Conservation (phyloP, 192 early-diverging fungal species). For the Dissophora globulifera region DNA sequence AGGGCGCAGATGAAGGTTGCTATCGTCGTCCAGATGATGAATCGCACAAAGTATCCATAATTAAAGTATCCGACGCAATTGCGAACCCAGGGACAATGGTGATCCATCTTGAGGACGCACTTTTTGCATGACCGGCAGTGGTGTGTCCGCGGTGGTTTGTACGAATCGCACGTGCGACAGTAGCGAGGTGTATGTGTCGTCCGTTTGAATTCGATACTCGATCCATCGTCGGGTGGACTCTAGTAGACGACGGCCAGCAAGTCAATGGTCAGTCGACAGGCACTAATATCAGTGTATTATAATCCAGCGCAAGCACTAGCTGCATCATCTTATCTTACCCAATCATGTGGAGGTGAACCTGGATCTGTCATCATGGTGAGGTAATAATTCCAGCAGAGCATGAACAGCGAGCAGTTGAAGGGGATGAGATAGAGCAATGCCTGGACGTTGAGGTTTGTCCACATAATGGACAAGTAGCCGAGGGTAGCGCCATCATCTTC, state of each 20-base stretch:
- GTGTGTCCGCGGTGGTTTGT: slow-evolving; percentile 84
- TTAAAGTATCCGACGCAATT: slow-evolving; percentile 86
- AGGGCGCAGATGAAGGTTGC: slow-evolving; percentile 65
- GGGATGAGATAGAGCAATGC: slow-evolving; percentile 60
- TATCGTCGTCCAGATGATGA: slow-evolving; percentile 75
- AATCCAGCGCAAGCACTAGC: no score
- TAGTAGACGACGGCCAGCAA: no score
- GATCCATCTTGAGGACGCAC: slow-evolving; percentile 89
- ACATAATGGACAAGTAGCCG: slow-evolving; percentile 9
- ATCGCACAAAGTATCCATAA: slow-evolving; percentile 81
- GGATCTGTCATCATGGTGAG: slow-evolving; percentile 81
- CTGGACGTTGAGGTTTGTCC: slow-evolving; percentile 52
- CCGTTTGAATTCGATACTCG: slow-evolving; percentile 57
- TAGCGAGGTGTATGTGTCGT: slow-evolving; percentile 74
- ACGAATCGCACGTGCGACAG: slow-evolving; percentile 67
- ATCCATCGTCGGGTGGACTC: slow-evolving; percentile 11
- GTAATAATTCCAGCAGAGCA: slow-evolving; percentile 91
- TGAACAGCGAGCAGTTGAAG: slow-evolving; percentile 81
- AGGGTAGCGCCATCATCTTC: not conserved
- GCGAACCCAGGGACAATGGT: slow-evolving; percentile 93
- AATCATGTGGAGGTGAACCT: slow-evolving; percentile 77
- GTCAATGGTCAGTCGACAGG: no score
- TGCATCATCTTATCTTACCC: slow-evolving; percentile 52
- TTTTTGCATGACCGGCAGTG: slow-evolving; percentile 80
- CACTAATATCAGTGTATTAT: no score